A percentile compares a stretch with the other conserved stretches of the same genome.
These are phyloP conservation scores for Nakaseomyces sp. DNA, from an alignment of 1,139 yeast genomes.

Conservation along the genomic window DNA sequence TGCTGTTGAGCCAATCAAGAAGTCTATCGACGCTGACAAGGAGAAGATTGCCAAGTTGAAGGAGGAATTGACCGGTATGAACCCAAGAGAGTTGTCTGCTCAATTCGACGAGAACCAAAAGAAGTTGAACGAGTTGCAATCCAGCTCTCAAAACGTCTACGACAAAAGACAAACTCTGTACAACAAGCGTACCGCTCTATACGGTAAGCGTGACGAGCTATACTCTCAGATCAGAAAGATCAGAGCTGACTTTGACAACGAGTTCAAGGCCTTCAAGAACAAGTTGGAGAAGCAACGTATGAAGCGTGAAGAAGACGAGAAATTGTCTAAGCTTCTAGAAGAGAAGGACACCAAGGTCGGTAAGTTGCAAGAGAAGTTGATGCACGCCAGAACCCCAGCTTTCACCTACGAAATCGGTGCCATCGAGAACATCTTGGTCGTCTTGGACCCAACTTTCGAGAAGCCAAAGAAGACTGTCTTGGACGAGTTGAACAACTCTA, in stretches of 20 bases:
- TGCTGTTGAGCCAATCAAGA: conserved; percentile 65
- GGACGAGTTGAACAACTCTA: conserved; percentile 29
- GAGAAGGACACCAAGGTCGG: conserved; percentile 55
- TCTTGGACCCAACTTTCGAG: conserved; percentile 73
- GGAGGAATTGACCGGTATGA: conserved; percentile 52
- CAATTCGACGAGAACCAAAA: conserved; percentile 48
- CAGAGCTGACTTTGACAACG: conserved; percentile 60
- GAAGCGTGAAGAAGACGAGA: conserved; percentile 62
- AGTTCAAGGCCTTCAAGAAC: conserved; percentile 61
- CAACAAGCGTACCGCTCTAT: conserved; percentile 60
- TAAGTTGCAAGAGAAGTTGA: conserved; percentile 56
- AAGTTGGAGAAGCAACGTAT: conserved; percentile 61
- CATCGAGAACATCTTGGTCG: conserved; percentile 60
- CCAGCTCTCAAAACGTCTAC: conserved; percentile 53
- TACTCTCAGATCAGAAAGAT: conserved; percentile 55
- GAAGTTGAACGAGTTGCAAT: conserved; percentile 53
- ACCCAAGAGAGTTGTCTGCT: conserved; percentile 51
- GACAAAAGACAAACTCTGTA: conserved; percentile 58
- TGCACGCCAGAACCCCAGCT: conserved; percentile 75
- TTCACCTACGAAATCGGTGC: conserved; percentile 65
- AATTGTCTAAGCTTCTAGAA: conserved; percentile 46
- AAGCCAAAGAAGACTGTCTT: conserved; percentile 38
- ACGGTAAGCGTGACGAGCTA: conserved; percentile 60
- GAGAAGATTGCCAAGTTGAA: conserved; percentile 69
- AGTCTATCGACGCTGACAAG: conserved; percentile 72